Conservation (phyloP, 1,284 basidiomycete genomes). For the Lignosus rhinocerotis region DNA sequence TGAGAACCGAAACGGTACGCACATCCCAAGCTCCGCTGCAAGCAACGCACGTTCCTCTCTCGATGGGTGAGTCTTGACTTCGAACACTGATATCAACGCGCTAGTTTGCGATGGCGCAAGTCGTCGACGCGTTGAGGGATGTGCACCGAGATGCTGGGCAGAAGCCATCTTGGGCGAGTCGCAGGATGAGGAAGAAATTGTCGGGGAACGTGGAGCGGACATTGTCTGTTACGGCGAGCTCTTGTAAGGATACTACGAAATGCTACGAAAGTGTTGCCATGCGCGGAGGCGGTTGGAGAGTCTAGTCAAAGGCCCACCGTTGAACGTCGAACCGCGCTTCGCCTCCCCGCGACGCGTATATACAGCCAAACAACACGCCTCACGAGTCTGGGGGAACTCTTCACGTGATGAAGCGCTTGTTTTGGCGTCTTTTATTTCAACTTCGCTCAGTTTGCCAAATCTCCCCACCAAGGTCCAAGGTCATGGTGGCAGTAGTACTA, state of each 20-base stretch:
- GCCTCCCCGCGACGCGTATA: conserved; percentile 27
- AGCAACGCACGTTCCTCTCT: conserved; percentile 44
- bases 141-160: conserved; percentile 1
- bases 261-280: conserved; percentile 16
- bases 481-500: too few species aligned
- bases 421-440: background rate
- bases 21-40: conserved; percentile 45
- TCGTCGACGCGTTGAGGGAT: conserved; percentile 27
- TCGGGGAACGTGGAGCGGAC: conserved; percentile 16
- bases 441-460: too few species aligned
- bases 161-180: conserved; percentile 14
- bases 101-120: conserved; percentile 41
- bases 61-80: conserved; percentile 43
- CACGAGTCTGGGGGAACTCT: conserved; percentile 15
- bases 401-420: conserved; percentile 12
- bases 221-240: background rate
- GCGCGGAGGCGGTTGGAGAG: conserved; percentile 4
- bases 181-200: conserved; percentile 20
- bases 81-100: conserved; percentile 41
- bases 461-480: too few species aligned
- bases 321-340: conserved; percentile 22
- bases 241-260: conserved; percentile 9
- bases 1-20: conserved; percentile 18
- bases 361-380: conserved; percentile 31
- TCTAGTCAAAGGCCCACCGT: conserved; percentile 5